Evolutionary conservation across 73 alveolate species (phyloP).

Genomic region (Paramecium bursaria): DNA sequence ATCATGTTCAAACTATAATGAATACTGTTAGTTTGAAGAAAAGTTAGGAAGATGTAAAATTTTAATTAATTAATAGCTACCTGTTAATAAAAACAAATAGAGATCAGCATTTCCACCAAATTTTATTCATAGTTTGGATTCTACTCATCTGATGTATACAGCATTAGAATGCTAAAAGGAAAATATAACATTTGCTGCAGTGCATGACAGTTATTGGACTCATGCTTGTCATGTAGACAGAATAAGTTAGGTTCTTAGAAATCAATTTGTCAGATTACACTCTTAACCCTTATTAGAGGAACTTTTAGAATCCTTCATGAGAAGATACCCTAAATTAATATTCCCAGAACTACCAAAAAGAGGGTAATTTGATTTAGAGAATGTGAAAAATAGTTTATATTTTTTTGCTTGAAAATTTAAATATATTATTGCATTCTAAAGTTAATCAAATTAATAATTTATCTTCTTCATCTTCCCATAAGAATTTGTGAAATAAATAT

Average conservation of each 20-base stretch:
- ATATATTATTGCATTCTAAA: neutral
- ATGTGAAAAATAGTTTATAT: conserved; percentile 69
- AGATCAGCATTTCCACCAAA: conserved; percentile 95
- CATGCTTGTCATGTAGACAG: conserved; percentile 86
- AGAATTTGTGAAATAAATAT: too few relatives aligned
- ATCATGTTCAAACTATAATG: conserved; percentile 55
- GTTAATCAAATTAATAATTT: neutral
- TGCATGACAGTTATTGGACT: conserved; percentile 93
- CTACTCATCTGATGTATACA: conserved; percentile 95
- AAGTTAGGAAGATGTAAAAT: conserved; percentile 41
- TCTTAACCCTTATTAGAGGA: conserved; percentile 82
- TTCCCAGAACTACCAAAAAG: conserved; percentile 86
- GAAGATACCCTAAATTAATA: conserved; percentile 81
- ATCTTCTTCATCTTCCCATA: neutral
- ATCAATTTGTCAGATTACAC: conserved; percentile 80
- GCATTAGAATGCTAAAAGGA: conserved; percentile 81
- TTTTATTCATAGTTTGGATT: conserved; percentile 89
- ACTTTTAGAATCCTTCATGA: conserved; percentile 72
- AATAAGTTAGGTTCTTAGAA: conserved; percentile 77
- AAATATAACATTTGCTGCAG: conserved; percentile 92
- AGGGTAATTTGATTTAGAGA: conserved; percentile 76
- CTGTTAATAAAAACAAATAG: conserved; percentile 83
- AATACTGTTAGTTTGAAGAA: conserved; percentile 15
- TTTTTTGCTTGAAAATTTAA: conserved; percentile 71
- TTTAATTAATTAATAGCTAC: conserved; percentile 65